phyloP scores from a whole-genome alignment of 441 rosid genomes.

The Daphne laureola region DNA sequence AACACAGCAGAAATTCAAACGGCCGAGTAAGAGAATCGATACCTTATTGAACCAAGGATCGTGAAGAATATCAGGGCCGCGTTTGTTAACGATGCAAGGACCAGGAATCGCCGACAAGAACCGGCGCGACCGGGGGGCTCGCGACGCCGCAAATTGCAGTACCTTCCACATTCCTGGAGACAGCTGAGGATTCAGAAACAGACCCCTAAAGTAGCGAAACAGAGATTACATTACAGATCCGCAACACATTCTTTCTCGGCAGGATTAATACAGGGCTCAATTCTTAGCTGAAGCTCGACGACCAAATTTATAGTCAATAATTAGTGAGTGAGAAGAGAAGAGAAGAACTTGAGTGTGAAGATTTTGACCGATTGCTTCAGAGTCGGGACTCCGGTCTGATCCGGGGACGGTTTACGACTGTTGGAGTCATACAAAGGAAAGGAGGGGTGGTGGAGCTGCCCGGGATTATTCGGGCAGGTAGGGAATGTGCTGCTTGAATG shows the following conservation, averaged over 20 bases:
- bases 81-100: slow-evolving; percentile 89
- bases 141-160: slow-evolving; percentile 35
- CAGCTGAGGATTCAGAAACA: slow-evolving; percentile 29
- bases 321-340: background rate
- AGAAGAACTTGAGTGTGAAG: background rate
- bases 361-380: background rate
- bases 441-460: slow-evolving; percentile 16
- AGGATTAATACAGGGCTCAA: background rate
- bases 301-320: slow-evolving; percentile 12
- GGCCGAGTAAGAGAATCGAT: background rate
- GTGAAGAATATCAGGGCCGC: slow-evolving; percentile 96
- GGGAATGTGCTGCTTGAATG: slow-evolving; percentile 6
- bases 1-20: background rate
- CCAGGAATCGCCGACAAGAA: slow-evolving; percentile 77
- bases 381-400: background rate
- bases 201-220: background rate
- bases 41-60: slow-evolving; percentile 99
- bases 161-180: slow-evolving; percentile 58
- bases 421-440: slow-evolving; percentile 6
- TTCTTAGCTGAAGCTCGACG: slow-evolving; percentile 10
- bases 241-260: slow-evolving; percentile 10
- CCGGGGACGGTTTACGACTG: slow-evolving; percentile 6
- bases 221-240: background rate
- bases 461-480: slow-evolving; percentile 19
- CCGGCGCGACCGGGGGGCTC: slow-evolving; percentile 43